Evolutionary conservation across 75 land plant genomes (phyloP).

Genomic region (Sequoiadendron giganteum): DNA sequence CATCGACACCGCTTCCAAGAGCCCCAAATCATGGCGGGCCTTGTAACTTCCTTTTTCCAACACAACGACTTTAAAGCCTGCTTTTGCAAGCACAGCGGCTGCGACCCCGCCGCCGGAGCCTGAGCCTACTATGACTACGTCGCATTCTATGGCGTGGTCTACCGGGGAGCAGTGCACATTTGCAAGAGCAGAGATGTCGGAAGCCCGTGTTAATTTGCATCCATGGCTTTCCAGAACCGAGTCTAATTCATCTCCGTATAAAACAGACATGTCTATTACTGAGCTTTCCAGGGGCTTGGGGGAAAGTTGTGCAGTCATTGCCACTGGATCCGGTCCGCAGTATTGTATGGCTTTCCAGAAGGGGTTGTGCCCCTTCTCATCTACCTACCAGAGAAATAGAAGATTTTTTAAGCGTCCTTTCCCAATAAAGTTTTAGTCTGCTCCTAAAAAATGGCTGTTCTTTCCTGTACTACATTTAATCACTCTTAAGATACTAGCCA

Average conservation of each 20-base stretch:
- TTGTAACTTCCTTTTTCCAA: conserved; percentile 39
- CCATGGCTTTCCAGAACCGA: neutral
- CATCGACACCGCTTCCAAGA: conserved; percentile 21
- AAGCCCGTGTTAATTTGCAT: neutral
- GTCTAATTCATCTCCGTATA: neutral
- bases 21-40: conserved; percentile 22
- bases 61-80: conserved; percentile 33
- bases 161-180: neutral
- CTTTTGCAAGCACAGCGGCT: conserved; percentile 33
- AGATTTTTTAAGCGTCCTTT: too few relatives aligned
- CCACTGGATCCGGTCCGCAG: conserved; percentile 17
- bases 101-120: conserved; percentile 41
- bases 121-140: conserved; percentile 41
- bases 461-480: too few relatives aligned
- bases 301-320: neutral
- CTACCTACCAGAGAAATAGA: neutral
- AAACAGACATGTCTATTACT: neutral
- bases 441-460: too few relatives aligned
- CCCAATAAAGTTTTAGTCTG: too few relatives aligned
- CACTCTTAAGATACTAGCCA: too few relatives aligned
- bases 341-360: conserved; percentile 11
- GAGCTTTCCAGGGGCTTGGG: neutral
- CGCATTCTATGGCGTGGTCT: conserved; percentile 26
- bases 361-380: neutral
- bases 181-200: neutral